Base-by-base conservation (phyloP, 257 asterid genomes). In the Plantago major region DNA sequence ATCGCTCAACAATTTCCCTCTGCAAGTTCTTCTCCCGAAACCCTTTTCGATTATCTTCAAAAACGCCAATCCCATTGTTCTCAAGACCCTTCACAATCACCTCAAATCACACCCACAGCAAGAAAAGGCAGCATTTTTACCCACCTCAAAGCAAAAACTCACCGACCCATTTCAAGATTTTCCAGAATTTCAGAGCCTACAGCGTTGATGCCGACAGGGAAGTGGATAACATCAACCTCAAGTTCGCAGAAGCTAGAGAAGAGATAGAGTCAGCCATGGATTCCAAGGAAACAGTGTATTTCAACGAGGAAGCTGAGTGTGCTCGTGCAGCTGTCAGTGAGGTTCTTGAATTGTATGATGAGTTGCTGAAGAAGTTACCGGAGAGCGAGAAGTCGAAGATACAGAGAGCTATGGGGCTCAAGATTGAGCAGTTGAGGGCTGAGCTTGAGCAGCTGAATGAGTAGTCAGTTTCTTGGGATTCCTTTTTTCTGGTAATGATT, bases 181-280 rank as follows among this genome's bases (percentile, higher is more conserved):
- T 65, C 59, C 72, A 51, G 16, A 65, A 80, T 65, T 14, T 49
- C 9, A 71, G 95, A 62, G 73, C 67, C 11, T 89, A 78, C 81
- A 82, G 90, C 46, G 92, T 26, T 11, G 86, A 82, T 40, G 74
- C 70, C 40, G 87, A 85, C 63, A 80, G 60, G 60, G 95, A 76
- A 74, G 96, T 89, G 67, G 99, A 93, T 55, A 59, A 47, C 47
- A 93, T 93, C 40, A 93, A 93, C 80, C 81, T 83, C 75, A 93
- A 89, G 77, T 93, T 93, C 62, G 92, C 92, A n/a, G 99, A 89
- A 79, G 99, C 99, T 10, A 80, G 99, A 62, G 99, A 93, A 79
- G 99, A 93, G 86, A 82, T 93, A 61, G 99, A 93, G 17, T 73
- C 93, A 47, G 99, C 99, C 10, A 60, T 93, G 97, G 97, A 89